Percentiles rank a stretch among this genome's conserved stretches.
Conservation (phyloP, 73 alveolate genomes). For the Paramecium octaurelia region DNA sequence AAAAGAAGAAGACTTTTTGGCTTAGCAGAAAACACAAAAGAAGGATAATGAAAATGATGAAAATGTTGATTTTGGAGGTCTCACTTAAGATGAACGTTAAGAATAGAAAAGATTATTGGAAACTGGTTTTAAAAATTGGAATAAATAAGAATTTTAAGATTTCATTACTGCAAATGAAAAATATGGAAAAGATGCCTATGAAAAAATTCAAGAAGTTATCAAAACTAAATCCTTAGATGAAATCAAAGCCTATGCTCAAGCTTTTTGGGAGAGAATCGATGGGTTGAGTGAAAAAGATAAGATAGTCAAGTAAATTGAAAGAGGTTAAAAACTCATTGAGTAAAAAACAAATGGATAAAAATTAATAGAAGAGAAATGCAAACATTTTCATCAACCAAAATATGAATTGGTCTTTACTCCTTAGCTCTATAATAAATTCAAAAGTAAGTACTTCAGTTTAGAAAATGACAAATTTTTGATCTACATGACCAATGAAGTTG, state of each 20-base stretch:
- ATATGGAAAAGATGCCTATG: slow-evolving; percentile 73
- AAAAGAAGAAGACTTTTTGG: slow-evolving; percentile 70
- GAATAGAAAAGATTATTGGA: slow-evolving; percentile 69
- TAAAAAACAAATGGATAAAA: slow-evolving; percentile 65
- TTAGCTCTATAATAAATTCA: slow-evolving; percentile 64
- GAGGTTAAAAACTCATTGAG: slow-evolving; percentile 76
- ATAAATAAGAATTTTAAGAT: slow-evolving; percentile 73
- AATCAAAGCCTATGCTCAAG: slow-evolving; percentile 81
- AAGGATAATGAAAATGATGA: not conserved
- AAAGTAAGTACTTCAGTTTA: slow-evolving; percentile 74
- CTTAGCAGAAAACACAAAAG: not conserved
- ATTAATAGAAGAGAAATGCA: slow-evolving; percentile 80
- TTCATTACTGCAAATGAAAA: slow-evolving; percentile 80
- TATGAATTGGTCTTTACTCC: slow-evolving; percentile 56
- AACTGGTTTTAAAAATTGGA: slow-evolving; percentile 82
- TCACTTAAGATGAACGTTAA: slow-evolving; percentile 77
- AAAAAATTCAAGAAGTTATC: slow-evolving; percentile 66
- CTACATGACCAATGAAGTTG: slow-evolving; percentile 84
- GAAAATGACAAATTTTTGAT: slow-evolving; percentile 84
- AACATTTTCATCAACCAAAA: slow-evolving; percentile 49
- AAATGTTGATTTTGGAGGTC: slow-evolving; percentile 65
- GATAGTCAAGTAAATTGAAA: slow-evolving; percentile 88
- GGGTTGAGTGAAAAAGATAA: slow-evolving; percentile 91
- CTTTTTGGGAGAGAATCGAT: slow-evolving; percentile 90
- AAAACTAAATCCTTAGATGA: slow-evolving; percentile 87